Evolutionary conservation across 768 basidiomycete species (phyloP), one percentile per base, ranked within the genome.

Genomic region (Boletellus ananas): DNA sequence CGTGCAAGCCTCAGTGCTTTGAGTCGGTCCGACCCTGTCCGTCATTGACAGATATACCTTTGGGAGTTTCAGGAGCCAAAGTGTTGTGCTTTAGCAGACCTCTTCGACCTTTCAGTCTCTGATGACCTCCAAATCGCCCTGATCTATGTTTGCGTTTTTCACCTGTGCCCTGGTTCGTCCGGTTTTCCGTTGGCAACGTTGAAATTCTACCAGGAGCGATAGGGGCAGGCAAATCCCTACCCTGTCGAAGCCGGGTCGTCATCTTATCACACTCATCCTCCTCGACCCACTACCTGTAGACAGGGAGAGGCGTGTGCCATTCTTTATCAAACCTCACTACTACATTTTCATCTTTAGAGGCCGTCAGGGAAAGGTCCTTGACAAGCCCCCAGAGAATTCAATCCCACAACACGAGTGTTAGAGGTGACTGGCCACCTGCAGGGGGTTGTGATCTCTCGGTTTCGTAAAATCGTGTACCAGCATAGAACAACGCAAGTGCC

Each of bases 201-300:
- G n/a, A n/a, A n/a, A n/a, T n/a, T n/a, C n/a, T n/a, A n/a, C n/a
- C 34, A 75, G 87, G 11, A 38, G 55, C 3, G 74, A 74, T 16
- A 87, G 85, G 85, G 87, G 77, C 1, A 55, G 59, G 13, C 73
- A 83, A 56, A 83, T 88, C 67, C 66, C 70, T 2, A 66, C 71
- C 14, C 62, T 89, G 14, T 64, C 84, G 45, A 82, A 79, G 48
- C 74, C 79, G 1, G 85, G 83, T 0, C 85, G 84, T 14, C 76
- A 77, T 51, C 75, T 88, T 20, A 76, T 88, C 53, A 76, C 79
- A 0, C 65, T 85, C 11, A 67, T 81, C 6, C 88, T 63, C 0
- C 74, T 84, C 42, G 71, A 77, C 50, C 67, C 70, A 4, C 61
- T 69, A 25, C 7, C 4, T 4, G 54, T 64, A 0, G 74, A 76